These are phyloP conservation scores for Hypsizygus marmoreus DNA, from an alignment of 768 basidiomycete genomes.

Conservation along the genomic window DNA sequence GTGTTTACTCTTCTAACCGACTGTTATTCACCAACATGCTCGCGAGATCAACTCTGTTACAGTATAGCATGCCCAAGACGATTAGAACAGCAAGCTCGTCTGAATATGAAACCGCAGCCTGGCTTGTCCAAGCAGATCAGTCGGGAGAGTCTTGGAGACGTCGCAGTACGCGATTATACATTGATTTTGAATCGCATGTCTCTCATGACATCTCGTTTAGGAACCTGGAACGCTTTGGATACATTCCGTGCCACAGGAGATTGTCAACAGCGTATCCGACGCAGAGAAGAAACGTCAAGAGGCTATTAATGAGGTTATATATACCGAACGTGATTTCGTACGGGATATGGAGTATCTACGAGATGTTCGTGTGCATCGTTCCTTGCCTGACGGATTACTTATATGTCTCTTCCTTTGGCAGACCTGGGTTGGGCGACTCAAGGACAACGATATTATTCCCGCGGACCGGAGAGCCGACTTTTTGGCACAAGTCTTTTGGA, in stretches of 20 bases:
- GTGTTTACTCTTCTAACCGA: conserved; percentile 96
- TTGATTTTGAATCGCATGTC: not conserved
- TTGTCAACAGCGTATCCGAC: conserved; percentile 90
- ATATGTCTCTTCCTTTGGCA: conserved; percentile 26
- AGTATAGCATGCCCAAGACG: conserved; percentile 94
- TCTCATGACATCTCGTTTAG: conserved; percentile 19
- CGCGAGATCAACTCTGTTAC: conserved; percentile 92
- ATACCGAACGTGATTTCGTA: conserved; percentile 97
- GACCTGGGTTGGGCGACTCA: conserved; percentile 90
- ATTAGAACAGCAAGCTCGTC: conserved; percentile 88
- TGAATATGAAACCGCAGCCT: conserved; percentile 94
- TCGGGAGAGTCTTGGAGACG: conserved; percentile 77
- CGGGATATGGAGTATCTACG: conserved; percentile 97
- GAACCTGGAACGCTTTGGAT: conserved; percentile 86
- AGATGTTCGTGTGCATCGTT: conserved; percentile 59
- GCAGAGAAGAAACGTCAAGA: conserved; percentile 95
- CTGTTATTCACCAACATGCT: conserved; percentile 98
- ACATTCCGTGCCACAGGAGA: conserved; percentile 92
- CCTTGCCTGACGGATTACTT: conserved; percentile 5
- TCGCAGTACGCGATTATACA: conserved; percentile 55
- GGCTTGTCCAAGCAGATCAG: conserved; percentile 85
- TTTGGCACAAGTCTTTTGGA: conserved; percentile 96
- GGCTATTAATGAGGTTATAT: conserved; percentile 94
- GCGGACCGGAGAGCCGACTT: conserved; percentile 78
- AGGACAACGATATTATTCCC: conserved; percentile 76